Base-by-base conservation (phyloP, 1,284 basidiomycete genomes). In the Flammula alnicola region DNA sequence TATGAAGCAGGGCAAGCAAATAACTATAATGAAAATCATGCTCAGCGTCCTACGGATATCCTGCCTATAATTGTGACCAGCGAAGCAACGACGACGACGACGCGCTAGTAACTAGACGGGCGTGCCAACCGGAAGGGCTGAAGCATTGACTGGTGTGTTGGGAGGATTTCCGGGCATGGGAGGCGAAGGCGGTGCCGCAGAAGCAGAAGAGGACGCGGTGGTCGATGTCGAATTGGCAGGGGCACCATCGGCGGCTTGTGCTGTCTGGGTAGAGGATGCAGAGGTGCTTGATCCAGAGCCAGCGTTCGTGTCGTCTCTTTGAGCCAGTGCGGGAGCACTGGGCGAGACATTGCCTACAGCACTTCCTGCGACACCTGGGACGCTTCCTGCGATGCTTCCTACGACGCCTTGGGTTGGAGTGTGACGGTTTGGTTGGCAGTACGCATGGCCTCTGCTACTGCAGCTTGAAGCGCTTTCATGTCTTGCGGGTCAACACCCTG, bases 121-220 rank as follows among this genome's bases (percentile, higher is more conserved):
- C 7, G 25, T 26, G 5, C 25, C 29, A 12, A 40, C 42, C 6
- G 47, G 39, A 4, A 47, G 26, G 29, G 37, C 19, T 20, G 48
- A 11, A 44, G 22, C 6, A 25, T 19, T 17, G 35, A 43, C 33
- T 36, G 50, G 57, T 7, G 54, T 51, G 35, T 57, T 57, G 22
- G 59, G 57, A 29, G 56, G 55, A 19, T 52, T 52, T 27, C 10
- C 35, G 14, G 59, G 55, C 25, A 43, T 27, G 12, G 42, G 22
- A 41, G 54, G 51, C 14, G 54, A 53, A 22, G 57, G 44, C 2
- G 50, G 39, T 8, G 46, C n/a, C 20, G 37, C 39, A 44, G 47
- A 36, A 26, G 51, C 35, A 26, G 51, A 43, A 25, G 47, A 22
- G 16, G 22, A 29, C 12, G 39, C 19, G 2, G 33, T 29, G 11